A percentile compares a stretch with the other conserved stretches of the same genome.
Conservation (phyloP, 495 filamentous ascomycete species). For the Coniosporium apollinis region DNA sequence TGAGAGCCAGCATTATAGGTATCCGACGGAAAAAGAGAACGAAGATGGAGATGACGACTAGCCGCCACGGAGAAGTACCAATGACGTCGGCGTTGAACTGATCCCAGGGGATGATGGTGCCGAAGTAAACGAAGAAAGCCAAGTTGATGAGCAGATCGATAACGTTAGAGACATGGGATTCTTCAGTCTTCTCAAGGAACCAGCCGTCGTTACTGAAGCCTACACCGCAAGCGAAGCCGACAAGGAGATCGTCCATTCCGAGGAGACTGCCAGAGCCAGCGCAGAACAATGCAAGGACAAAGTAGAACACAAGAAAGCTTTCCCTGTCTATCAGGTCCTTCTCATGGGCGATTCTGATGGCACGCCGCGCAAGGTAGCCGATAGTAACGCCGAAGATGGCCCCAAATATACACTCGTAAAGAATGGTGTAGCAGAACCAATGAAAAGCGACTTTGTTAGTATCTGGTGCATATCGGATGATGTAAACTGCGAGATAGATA, state of each 20-base stretch:
- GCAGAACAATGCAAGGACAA: conserved; percentile 89
- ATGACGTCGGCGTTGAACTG: conserved; percentile 56
- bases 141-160: conserved; percentile 95
- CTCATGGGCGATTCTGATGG: conserved; percentile 78
- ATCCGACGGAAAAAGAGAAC: conserved; percentile 95
- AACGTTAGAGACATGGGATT: conserved; percentile 97
- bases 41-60: conserved; percentile 76
- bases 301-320: conserved; percentile 97
- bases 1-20: conserved; percentile 82
- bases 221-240: conserved; percentile 87
- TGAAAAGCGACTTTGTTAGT: conserved; percentile 54
- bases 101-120: conserved; percentile 91
- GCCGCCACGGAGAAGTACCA: conserved; percentile 68
- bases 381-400: conserved; percentile 76
- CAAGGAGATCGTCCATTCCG: conserved; percentile 89
- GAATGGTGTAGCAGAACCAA: conserved; percentile 79
- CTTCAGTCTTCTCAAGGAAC: conserved; percentile 97
- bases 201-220: conserved; percentile 98
- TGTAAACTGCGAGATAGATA: conserved; percentile 79
- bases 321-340: conserved; percentile 83
- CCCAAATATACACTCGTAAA: conserved; percentile 94
- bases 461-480: conserved; percentile 61
- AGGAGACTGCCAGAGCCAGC: conserved; percentile 86
- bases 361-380: conserved; percentile 76
- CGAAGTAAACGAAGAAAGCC: conserved; percentile 95